Base-by-base conservation (phyloP, 495 filamentous ascomycete species). In the Cercophora samala region DNA sequence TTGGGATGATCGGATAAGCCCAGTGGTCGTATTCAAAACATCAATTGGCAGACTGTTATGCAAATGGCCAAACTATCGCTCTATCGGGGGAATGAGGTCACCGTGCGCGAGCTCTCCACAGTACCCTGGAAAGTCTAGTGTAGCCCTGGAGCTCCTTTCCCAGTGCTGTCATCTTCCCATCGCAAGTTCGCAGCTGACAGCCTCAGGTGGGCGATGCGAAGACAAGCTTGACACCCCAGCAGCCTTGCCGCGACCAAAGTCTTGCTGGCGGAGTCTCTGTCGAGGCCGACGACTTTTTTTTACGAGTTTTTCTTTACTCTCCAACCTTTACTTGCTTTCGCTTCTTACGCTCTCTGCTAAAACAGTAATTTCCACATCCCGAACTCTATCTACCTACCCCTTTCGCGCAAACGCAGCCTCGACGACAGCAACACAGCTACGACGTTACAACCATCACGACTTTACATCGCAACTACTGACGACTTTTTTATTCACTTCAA, bases 21-120 rank as follows among this genome's bases (percentile, higher is more conserved):
- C 26, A 8, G 26, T 5, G 26, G 26, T 29, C 26, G 8, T 6
- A 6, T 8, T 29, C 26, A 4, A 8, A 5, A 5, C 4, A 5
- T 29, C n/a, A n/a, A 29, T 8, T 29, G 26, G 4, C 54, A 23
- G 9, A 6, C 18, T 13, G 37, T 2, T 46, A 46, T 46, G 37
- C 37, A 46, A 13, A 13, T 46, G 2, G 13, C 37, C 3, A 0
- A 9, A 9, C 5, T 59, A 67, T 67, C 61, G 52, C 19, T 60
- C 1, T 65, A 69, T 63, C 64, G 64, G 22, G 26, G 19, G 29
- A 26, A 68, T 66, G 60, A 73, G 63, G 66, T 69, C 58, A 71
- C 69, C 23, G 23, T 59, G 29, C 65, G 19, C 61, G 58, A 60
- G 61, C 64, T 58, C 19, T 29, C 23, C 17, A 25, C 23, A 18